Percentiles rank a stretch among this genome's conserved stretches.
These are phyloP conservation scores for Kodamaea anthophila DNA, from an alignment of 1,139 yeast species.

Conservation along the genomic window DNA sequence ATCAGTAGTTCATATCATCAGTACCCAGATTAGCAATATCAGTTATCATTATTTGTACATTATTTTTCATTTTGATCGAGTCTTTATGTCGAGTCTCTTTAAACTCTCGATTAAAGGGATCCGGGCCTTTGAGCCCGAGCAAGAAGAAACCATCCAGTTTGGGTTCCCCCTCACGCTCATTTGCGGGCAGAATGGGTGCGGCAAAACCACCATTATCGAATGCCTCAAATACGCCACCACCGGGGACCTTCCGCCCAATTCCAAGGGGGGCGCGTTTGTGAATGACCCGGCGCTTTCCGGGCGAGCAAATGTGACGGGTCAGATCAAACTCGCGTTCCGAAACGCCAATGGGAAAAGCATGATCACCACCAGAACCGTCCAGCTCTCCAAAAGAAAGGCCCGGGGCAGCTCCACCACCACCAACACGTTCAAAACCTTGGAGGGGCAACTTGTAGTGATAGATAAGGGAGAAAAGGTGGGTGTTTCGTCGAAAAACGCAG, in stretches of 20 bases:
- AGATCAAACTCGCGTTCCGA: constrained; percentile 80
- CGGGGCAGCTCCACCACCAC: constrained; percentile 21
- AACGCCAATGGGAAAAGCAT: constrained; percentile 69
- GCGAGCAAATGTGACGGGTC: constrained; percentile 76
- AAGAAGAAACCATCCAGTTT: constrained; percentile 82
- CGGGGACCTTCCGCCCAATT: constrained; percentile 92
- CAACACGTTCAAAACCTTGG: constrained; percentile 81
- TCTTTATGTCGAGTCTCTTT: constrained; percentile 58
- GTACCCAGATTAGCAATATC: no score
- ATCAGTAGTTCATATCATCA: no score
- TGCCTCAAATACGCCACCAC: constrained; percentile 92
- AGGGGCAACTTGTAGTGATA: constrained; percentile 74
- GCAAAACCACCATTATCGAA: constrained; percentile 97
- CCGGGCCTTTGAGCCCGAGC: constrained; percentile 80
- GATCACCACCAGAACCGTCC: constrained; percentile 85
- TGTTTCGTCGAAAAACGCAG: constrained; percentile 77
- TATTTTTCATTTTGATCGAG: not conserved
- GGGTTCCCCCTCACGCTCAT: constrained; percentile 87
- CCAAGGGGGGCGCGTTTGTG: constrained; percentile 93
- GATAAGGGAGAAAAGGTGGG: constrained; percentile 58
- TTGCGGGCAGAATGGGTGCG: constrained; percentile 96
- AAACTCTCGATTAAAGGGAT: constrained; percentile 87
- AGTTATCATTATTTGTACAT: not conserved
- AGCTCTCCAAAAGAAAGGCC: constrained; percentile 54
- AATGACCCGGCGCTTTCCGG: constrained; percentile 86